Conservation (phyloP, 2,329 filamentous ascomycete genomes). For the Colletotrichum caudatum region DNA sequence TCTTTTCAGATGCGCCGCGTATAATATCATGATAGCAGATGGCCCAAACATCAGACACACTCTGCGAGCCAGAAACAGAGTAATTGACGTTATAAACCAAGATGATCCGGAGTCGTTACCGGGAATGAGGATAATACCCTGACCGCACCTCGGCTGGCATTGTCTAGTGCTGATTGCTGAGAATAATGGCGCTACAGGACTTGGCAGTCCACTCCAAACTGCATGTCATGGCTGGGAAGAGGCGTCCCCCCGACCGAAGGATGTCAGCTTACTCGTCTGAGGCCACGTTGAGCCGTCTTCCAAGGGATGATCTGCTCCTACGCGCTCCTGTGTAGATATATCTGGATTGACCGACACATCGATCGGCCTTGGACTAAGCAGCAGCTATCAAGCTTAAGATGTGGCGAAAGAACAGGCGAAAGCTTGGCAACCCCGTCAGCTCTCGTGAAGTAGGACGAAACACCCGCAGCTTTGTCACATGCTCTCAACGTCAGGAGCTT, state of each 20-base stretch:
- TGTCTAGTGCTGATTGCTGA: conserved; percentile 20
- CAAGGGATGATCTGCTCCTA: background rate
- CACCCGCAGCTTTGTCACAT: too few relatives aligned
- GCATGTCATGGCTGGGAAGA: background rate
- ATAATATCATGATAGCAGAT: background rate
- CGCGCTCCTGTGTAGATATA: background rate
- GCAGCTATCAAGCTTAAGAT: background rate
- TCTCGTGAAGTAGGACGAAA: background rate
- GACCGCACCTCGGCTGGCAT: background rate
- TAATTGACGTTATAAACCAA: too few relatives aligned
- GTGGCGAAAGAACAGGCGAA: too few relatives aligned
- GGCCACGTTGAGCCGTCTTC: background rate
- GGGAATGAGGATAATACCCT: background rate
- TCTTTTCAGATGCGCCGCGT: too few relatives aligned
- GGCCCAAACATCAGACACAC: background rate
- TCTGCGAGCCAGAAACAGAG: background rate
- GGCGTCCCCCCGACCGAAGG: background rate
- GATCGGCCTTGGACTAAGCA: background rate
- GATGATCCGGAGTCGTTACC: background rate
- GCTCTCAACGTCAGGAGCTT: too few relatives aligned
- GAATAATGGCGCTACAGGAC: conserved; percentile 5
- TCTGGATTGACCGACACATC: background rate
- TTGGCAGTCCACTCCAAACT: conserved; percentile 9
- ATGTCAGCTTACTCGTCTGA: conserved; percentile 29
- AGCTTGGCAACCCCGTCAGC: background rate